Evolutionary conservation across 768 basidiomycete genomes (phyloP), one percentile per base, ranked within the genome.

Genomic region (Boletus rubroflammeus): DNA sequence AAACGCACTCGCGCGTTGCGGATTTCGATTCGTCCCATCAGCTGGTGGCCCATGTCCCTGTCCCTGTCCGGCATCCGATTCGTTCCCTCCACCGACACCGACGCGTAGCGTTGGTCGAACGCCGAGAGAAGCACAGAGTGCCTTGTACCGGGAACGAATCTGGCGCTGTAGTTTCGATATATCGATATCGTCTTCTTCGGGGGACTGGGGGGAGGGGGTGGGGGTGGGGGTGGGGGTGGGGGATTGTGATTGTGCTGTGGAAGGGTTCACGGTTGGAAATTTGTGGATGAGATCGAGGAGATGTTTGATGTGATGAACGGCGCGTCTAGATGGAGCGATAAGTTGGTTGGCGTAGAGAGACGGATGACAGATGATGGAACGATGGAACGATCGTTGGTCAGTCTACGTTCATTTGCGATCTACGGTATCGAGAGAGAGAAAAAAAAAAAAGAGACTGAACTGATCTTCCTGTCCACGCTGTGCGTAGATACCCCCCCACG

Each of bases 91-190:
- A 11, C 21, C 49, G 41, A 14, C 15, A 1, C 61, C 59, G 15
- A 71, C 67, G 5, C 71, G 66, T 14, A 78, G 39, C 2, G 74
- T 73, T 13, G 84, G 82, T 26, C 78, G 67, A 9, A 93, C 80
- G 31, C 90, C 90, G 21, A 98, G 76, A 0, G 83, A 81, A 0
- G 93, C 84, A 62, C 95, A 99, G 36, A 95, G 81, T 0, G 84
- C 80, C 63, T 86, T 88, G 72, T 98, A 97, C 58, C 89, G 81
- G 1, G 93, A 90, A 39, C 92, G 82, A 55, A 98, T 94, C 57
- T 90, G 84, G 26, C 85, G 81, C 58, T 96, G 83, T 26, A 94
- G 80, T 51, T 82, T 83, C 9, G 84, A 72, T 42, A 96, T 81
- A 68, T 97, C 93, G 15, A 86, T 45, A 23, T 85, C 83, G 34